Evolutionary conservation across 2,329 filamentous ascomycete genomes (phyloP), one percentile per base, ranked within the genome.

Genomic region (Penicillium vulpinum): DNA sequence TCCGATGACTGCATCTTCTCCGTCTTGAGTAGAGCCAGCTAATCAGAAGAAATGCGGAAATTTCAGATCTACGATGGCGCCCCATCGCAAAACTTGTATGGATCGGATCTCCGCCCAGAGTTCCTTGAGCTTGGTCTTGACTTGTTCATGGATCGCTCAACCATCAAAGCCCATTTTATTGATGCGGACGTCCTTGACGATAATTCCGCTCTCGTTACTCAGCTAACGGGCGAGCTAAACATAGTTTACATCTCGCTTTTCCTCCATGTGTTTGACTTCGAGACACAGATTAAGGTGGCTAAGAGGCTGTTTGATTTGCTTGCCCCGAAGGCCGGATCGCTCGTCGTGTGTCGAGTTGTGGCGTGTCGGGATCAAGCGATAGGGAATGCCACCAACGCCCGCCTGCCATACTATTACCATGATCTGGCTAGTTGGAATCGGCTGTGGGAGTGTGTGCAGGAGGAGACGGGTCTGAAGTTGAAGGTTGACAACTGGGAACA

Each of bases 71-170:
- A 51, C 49, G 80, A 83, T 57, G 83, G 83, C 24, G 81, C 81
- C 13, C 71, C 78, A 29, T 73, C 77, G 3, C 67, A 74, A 18
- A 77, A 79, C 44, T 68, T 85, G 22, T 79, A 79, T 54, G 83
- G 80, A 18, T 73, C 75, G 5, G 83, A 85, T 59, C 61, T 83
- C 4, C 75, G 80, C 43, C 62, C 75, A 15, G 73, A 72, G 13
- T 83, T 85, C 60, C 75, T 85, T 52, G 77, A 83, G 16, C 69
- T 83, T n/a, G 84, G 84, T 29, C 85, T 87, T 69, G 83, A 87
- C 54, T 75, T 90, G 18, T 90, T 89, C 73, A 77, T 80, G 45
- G 87, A 88, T 60, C 77, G 78, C 31, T 35, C 47, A 3, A 59
- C 26, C 2, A 49, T 62, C 4, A 61, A 61, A 10, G 26, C 51